Evolutionary conservation across 2,329 filamentous ascomycete genomes (phyloP), one percentile per base, ranked within the genome.

Genomic region (Cladorrhinum sp.): DNA sequence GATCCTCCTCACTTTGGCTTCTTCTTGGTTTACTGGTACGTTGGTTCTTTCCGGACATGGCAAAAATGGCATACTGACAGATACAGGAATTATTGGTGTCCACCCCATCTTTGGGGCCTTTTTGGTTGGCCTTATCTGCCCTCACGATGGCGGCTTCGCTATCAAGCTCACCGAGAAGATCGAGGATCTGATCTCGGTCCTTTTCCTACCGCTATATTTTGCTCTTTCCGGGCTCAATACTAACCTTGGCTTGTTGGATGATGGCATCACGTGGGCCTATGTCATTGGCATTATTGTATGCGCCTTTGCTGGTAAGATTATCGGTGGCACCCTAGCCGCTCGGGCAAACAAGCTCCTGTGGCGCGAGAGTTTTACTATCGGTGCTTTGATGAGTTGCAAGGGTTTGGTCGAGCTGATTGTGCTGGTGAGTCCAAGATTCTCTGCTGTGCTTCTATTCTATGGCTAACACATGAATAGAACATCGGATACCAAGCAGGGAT

Each of bases 61-160:
- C 20, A 38, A 18, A 10, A 38, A 18, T 36, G 12, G 25, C 8
- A 24, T 55, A 45, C 60, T 61, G 41, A 61, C 56, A 4, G 5
- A 57, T 5, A 9, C 50, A 69, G 80, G 88, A 59, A 89, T 95
- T 62, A 96, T 98, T 70, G 93, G 93, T 51, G 87, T 97, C 1
- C 93, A 98, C 72, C 85, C 93, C 59, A 97, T 98, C 71, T 98
- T 98, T 69, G 93, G 93, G 48, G 92, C 89, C 2, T 98, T 98
- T 72, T 80, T 97, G 61, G 85, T 93, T 48, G 93, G 93, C 1
- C 74, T 98, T 24, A 95, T 98, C 60, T 92, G 92, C 67, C 93
- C 93, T 0, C 92, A 95, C 70, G 90, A 96, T 60, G 89, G 90
- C 53, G 91, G 92, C 25, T 96, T 96, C 70, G 90, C 91, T 22